phyloP scores from a whole-genome alignment of 2,329 filamentous ascomycete genomes.

The Xylaria sp. region DNA sequence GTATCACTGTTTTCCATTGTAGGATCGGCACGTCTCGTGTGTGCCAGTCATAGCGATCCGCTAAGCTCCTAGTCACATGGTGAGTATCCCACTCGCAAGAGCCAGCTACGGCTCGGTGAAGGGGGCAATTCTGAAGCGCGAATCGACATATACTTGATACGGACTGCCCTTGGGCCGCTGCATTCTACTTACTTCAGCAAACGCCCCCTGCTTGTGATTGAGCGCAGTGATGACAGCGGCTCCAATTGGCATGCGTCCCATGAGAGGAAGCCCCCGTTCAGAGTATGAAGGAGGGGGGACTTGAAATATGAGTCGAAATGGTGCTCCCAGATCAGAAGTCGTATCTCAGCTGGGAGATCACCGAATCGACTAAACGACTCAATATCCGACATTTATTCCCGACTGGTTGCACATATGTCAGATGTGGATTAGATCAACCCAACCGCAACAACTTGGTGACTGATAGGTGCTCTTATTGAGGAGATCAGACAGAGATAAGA shows the following conservation, averaged over 20 bases:
- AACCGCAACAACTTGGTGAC: neutral
- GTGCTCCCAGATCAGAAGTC: constrained; percentile 23
- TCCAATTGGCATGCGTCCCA: constrained; percentile 2
- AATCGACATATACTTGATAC: too few species aligned
- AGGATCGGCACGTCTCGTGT: constrained; percentile 10
- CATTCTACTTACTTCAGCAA: constrained; percentile 22
- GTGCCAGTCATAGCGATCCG: constrained; percentile 19
- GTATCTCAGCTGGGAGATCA: constrained; percentile 24
- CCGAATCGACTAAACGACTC: constrained; percentile 17
- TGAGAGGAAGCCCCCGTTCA: constrained; percentile 22
- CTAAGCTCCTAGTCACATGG: constrained; percentile 15
- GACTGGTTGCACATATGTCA: neutral
- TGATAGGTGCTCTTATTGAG: neutral
- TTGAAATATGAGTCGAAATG: constrained; percentile 25
- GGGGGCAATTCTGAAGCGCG: neutral
- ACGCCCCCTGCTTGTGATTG: constrained; percentile 13
- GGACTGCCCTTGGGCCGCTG: too few species aligned
- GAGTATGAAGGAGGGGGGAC: constrained; percentile 13
- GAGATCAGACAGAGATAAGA: neutral
- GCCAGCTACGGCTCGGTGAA: neutral
- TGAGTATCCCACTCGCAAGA: neutral
- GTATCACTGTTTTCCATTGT: constrained; percentile 23
- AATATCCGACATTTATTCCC: neutral
- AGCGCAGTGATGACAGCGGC: constrained; percentile 14
- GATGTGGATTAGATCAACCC: neutral